These are phyloP conservation scores for Oryza longistaminata DNA, from an alignment of 176 grass and related monocot species.

Conservation along the genomic window DNA sequence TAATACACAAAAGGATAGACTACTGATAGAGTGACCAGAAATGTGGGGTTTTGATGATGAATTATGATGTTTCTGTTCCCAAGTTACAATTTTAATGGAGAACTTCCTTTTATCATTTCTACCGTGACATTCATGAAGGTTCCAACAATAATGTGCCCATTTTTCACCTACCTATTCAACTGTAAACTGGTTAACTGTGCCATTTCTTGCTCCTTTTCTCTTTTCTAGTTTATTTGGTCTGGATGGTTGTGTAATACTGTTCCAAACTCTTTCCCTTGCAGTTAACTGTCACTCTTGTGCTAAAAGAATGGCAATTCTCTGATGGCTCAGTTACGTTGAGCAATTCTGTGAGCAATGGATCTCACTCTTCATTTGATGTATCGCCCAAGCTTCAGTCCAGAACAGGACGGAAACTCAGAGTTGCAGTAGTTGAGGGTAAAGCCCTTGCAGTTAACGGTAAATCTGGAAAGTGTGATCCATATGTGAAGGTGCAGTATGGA, in stretches of 20 bases:
- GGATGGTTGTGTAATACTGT: conserved; percentile 15
- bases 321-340: conserved; percentile 79
- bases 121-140: conserved; percentile 1
- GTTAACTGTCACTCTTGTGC: conserved; percentile 77
- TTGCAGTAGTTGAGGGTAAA: conserved; percentile 71
- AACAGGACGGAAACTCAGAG: conserved; percentile 85
- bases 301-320: conserved; percentile 97
- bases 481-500: conserved; percentile 89
- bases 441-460: conserved; percentile 67
- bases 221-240: conserved; percentile 2
- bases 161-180: neutral
- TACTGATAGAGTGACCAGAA: neutral
- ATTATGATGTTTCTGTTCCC: neutral
- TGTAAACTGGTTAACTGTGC: conserved; percentile 9
- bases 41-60: conserved; percentile 2
- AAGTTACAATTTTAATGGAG: neutral
- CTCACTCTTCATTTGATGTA: conserved; percentile 42
- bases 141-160: neutral
- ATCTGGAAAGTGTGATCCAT: conserved; percentile 88
- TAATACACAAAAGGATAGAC: neutral
- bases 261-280: conserved; percentile 39
- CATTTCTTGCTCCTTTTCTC: conserved; percentile 6
- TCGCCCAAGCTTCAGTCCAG: conserved; percentile 49
- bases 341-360: conserved; percentile 41
- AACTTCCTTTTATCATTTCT: neutral